phyloP scores from a whole-genome alignment of 148 eudicot genomes.

The Salicornia ramosissima region DNA sequence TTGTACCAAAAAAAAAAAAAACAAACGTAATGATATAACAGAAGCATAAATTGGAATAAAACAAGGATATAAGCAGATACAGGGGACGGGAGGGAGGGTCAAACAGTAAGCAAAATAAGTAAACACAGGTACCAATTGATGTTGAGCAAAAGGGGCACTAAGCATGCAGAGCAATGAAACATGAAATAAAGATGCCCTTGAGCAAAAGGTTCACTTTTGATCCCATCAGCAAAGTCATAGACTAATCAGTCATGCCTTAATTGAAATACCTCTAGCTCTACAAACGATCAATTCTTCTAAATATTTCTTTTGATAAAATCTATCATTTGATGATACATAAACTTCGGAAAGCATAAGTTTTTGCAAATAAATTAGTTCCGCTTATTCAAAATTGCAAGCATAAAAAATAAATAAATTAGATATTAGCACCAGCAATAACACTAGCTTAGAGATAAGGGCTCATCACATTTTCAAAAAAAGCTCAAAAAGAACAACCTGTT shows the following conservation, averaged over 20 bases:
- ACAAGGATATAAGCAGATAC: not conserved
- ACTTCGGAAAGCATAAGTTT: not conserved
- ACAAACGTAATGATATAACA: no score
- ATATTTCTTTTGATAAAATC: not conserved
- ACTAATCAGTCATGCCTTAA: not conserved
- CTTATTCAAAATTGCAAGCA: slow-evolving; percentile 2
- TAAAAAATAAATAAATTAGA: not conserved
- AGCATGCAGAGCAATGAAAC: not conserved
- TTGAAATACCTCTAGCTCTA: not conserved
- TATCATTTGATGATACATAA: not conserved
- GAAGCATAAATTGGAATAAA: not conserved
- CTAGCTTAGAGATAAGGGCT: not conserved
- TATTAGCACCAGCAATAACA: slow-evolving; percentile 3
- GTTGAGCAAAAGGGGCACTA: not conserved
- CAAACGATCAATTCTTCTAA: not conserved
- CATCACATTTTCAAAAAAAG: not conserved
- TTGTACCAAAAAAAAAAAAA: not conserved
- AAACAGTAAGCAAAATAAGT: not conserved
- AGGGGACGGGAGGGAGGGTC: not conserved
- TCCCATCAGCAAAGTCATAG: not conserved
- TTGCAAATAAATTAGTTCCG: not conserved
- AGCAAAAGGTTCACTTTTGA: not conserved
- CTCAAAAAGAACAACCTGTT: slow-evolving; percentile 29
- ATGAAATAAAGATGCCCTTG: not conserved
- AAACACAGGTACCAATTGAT: not conserved